These are phyloP conservation scores for Stagonosporopsis chrysanthemi DNA, from an alignment of 2,329 filamentous ascomycete genomes.

Conservation along the genomic window DNA sequence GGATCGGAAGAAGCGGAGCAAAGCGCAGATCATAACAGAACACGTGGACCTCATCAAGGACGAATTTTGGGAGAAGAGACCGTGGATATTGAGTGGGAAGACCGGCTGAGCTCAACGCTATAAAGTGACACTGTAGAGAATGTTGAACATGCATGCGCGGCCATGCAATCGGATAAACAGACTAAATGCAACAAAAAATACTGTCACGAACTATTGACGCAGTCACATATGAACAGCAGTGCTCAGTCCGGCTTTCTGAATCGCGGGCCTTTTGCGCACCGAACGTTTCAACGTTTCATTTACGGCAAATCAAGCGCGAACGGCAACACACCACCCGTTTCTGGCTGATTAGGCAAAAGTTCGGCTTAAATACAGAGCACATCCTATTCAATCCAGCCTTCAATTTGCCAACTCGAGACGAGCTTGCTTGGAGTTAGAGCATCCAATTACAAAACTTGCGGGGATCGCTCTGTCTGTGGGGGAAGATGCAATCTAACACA, in stretches of 20 bases:
- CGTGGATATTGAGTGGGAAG: slow-evolving; percentile 68
- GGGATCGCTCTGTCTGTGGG: slow-evolving; percentile 3
- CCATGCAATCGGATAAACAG: too few relatives aligned
- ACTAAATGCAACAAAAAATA: too few relatives aligned
- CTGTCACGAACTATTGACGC: too few relatives aligned
- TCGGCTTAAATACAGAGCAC: slow-evolving; percentile 1
- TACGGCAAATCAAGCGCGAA: background rate
- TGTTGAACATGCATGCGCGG: too few relatives aligned
- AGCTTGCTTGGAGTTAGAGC: slow-evolving; percentile 3
- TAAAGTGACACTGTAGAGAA: background rate
- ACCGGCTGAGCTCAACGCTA: slow-evolving; percentile 22
- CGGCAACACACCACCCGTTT: background rate
- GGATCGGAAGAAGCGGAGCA: slow-evolving; percentile 79
- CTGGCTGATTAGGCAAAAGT: slow-evolving; percentile 9
- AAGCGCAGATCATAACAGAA: slow-evolving; percentile 80
- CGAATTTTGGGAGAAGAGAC: slow-evolving; percentile 87
- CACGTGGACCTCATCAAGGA: slow-evolving; percentile 96
- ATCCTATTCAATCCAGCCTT: background rate
- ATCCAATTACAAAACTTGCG: background rate
- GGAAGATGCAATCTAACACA: slow-evolving; percentile 2
- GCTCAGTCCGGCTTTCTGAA: background rate
- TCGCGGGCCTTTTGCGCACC: background rate
- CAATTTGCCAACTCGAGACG: background rate
- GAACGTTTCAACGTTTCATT: background rate
- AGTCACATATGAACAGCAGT: background rate